Evolutionary conservation across 345 rosid species (phyloP).

Genomic region (Euphorbia pulcherrima): DNA sequence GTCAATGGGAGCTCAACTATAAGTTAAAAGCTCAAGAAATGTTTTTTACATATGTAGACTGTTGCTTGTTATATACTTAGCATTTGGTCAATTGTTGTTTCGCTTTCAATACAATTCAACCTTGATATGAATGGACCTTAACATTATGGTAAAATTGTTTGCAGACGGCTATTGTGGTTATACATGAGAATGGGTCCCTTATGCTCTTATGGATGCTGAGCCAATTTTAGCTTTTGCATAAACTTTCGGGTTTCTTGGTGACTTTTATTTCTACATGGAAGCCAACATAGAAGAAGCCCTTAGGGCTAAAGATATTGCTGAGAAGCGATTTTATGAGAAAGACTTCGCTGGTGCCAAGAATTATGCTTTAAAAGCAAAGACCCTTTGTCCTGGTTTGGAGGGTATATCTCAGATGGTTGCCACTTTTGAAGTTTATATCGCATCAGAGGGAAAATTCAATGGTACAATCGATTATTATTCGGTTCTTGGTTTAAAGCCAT

Average conservation of each 20-base stretch:
- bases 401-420: slow-evolving; percentile 91
- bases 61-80: slow-evolving; percentile 21
- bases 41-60: slow-evolving; percentile 3
- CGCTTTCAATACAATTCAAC: slow-evolving; percentile 8
- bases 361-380: slow-evolving; percentile 75
- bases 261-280: slow-evolving; percentile 53
- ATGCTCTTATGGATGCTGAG: slow-evolving; percentile 24
- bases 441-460: slow-evolving; percentile 60
- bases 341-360: slow-evolving; percentile 75
- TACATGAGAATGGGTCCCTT: slow-evolving; percentile 24
- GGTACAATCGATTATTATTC: slow-evolving; percentile 78
- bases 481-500: slow-evolving; percentile 85
- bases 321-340: slow-evolving; percentile 71
- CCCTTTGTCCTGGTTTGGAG: slow-evolving; percentile 71
- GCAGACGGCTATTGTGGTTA: slow-evolving; percentile 50
- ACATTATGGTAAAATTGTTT: slow-evolving; percentile 19
- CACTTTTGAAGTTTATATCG: slow-evolving; percentile 84
- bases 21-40: background rate
- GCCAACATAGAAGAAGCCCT: slow-evolving; percentile 71
- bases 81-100: slow-evolving; percentile 20
- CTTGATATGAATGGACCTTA: slow-evolving; percentile 8
- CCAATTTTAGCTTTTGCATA: slow-evolving; percentile 34
- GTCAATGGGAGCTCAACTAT: slow-evolving; percentile 4
- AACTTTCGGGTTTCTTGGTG: slow-evolving; percentile 23
- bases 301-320: slow-evolving; percentile 76